Evolutionary conservation across 371 early-diverging fungal species (phyloP).

Genomic region (Chytridium lagenaria): DNA sequence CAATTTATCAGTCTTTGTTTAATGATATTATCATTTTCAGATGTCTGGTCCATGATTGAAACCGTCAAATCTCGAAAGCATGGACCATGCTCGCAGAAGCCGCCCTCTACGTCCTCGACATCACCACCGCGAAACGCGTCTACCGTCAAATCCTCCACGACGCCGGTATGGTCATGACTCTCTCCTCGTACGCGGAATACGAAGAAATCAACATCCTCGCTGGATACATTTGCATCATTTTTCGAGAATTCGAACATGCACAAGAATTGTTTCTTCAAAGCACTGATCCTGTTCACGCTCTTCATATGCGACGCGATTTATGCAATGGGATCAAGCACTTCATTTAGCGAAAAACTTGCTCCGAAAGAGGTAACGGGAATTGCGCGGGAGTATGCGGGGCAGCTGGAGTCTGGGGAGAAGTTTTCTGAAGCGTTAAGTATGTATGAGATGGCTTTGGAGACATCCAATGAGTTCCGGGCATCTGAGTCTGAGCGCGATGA

Average conservation of each 20-base stretch:
- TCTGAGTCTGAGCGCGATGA: constrained; percentile 32
- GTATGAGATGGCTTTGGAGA: constrained; percentile 52
- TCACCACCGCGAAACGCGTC: constrained; percentile 50
- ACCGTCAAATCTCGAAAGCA: constrained; percentile 36
- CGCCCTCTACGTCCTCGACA: constrained; percentile 47
- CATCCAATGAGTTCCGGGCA: constrained; percentile 19
- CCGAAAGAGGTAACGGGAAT: constrained; percentile 51
- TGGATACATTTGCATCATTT: constrained; percentile 52
- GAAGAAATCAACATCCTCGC: constrained; percentile 48
- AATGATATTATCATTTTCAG: no score
- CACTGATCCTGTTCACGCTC: constrained; percentile 47
- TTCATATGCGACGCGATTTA: constrained; percentile 51
- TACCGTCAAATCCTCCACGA: constrained; percentile 53
- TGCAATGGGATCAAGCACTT: constrained; percentile 62
- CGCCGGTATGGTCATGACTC: constrained; percentile 49
- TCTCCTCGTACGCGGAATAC: constrained; percentile 22
- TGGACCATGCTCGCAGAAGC: constrained; percentile 56
- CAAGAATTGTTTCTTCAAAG: constrained; percentile 56
- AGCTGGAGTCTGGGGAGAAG: constrained; percentile 52
- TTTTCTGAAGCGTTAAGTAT: constrained; percentile 51
- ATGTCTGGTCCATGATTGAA: constrained; percentile 44
- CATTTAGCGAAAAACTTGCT: constrained; percentile 48
- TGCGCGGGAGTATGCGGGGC: constrained; percentile 52
- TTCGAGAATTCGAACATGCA: constrained; percentile 50
- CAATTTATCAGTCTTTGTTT: no score